Conservation (phyloP, 257 asterid genomes). For the Leptodermis oblonga region DNA sequence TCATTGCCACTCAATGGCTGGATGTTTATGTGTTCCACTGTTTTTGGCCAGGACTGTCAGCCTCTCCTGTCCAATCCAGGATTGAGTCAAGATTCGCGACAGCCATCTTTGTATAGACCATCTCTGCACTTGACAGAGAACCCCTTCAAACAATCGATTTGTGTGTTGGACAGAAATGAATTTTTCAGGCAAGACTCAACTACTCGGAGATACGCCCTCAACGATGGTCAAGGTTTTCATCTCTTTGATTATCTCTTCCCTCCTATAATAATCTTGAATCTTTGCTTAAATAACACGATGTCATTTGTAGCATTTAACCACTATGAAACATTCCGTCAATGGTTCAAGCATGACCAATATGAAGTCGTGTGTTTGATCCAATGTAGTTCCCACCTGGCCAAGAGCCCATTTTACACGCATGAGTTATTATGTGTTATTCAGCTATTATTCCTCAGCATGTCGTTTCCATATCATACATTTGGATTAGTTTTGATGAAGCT, state of each 20-base stretch:
- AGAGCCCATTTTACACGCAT: neutral
- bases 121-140: constrained; percentile 38
- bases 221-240: constrained; percentile 54
- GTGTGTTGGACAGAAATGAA: constrained; percentile 29
- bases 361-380: neutral
- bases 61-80: constrained; percentile 36
- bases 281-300: neutral
- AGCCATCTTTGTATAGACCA: constrained; percentile 31
- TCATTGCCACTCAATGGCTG: neutral
- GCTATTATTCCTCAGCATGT: neutral
- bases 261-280: neutral
- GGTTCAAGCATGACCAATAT: neutral
- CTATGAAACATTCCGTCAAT: neutral
- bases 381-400: neutral
- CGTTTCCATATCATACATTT: neutral
- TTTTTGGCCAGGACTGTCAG: constrained; percentile 42
- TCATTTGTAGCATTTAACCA: neutral
- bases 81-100: constrained; percentile 35
- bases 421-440: neutral
- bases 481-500: constrained; percentile 9
- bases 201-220: constrained; percentile 27
- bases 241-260: neutral
- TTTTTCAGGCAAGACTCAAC: constrained; percentile 29
- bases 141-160: constrained; percentile 36
- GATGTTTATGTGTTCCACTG: neutral